Base-by-base conservation (phyloP, 768 basidiomycete species). In the Mycena venus region DNA sequence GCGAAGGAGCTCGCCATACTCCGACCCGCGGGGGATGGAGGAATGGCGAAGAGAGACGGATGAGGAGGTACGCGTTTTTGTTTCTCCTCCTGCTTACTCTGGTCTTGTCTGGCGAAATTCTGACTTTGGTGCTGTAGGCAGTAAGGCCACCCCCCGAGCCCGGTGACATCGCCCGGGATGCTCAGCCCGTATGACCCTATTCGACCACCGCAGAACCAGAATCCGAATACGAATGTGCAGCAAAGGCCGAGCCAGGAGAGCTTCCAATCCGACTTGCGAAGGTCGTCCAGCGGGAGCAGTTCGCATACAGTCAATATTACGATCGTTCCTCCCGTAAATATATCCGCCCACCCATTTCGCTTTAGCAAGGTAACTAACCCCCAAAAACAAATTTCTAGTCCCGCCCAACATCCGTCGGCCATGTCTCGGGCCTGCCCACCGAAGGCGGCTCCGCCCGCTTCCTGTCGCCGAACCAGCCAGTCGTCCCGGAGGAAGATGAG, bases 11-110 rank as follows among this genome's bases (percentile, higher is more conserved):
- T 68, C 68, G 47, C 62, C 62, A 56, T 74, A 74, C 56, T 31
- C 68, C 9, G 68, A 69, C 49, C 68, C 68, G 38, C 42, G 73
- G 34, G 73, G 73, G 40, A 70, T 74, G 73, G 73, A 74, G 32
- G 73, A 74, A 47, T 70, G 73, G 73, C 53, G 73, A 0, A 34
- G 68, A 38, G 73, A 38, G 15, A 70, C 68, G 23, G 67, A 74
- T 44, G 73, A 64, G 53, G 73, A 74, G 55, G 73, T 69, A 9
- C 6, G 72, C 19, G 8, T 63, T 32, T 23, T 42, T 36, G 31
- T 56, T 12, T 25, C 40, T 3, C 23, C 32, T 60, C n/a, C n/a
- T n/a, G n/a, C n/a, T n/a, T n/a, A n/a, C n/a, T 40, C 40, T 25
- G 19, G 14, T 8, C 40, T 62, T 17, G 25, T 12, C 15, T 59